Percentiles rank a stretch among this genome's conserved stretches.
These are phyloP conservation scores for Clathrus columnatus DNA, from an alignment of 768 basidiomycete genomes.

Conservation along the genomic window DNA sequence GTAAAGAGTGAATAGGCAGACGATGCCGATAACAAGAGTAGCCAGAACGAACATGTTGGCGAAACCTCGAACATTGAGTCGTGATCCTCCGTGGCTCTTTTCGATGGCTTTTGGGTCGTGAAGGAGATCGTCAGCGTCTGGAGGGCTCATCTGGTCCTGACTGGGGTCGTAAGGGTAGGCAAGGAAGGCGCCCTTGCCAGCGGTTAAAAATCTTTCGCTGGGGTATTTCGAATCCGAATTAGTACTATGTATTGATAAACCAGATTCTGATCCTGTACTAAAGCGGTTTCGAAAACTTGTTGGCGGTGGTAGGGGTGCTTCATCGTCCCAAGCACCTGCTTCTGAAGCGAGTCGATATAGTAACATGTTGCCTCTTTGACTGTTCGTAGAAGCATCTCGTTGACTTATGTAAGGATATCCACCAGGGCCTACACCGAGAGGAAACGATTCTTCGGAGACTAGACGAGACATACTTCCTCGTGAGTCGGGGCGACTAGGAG, in stretches of 20 bases:
- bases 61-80: conserved; percentile 39
- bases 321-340: conserved; percentile 25
- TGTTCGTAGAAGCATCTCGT: not conserved
- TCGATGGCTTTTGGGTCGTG: conserved; percentile 47
- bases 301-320: conserved; percentile 26
- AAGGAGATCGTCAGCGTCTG: conserved; percentile 68
- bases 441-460: conserved; percentile 4
- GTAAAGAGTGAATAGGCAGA: conserved; percentile 72
- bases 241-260: conserved; percentile 40
- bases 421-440: not conserved
- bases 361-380: conserved; percentile 50
- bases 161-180: conserved; percentile 68
- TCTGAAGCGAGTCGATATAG: conserved; percentile 50
- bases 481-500: conserved; percentile 11
- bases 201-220: not conserved
- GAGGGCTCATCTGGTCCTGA: conserved; percentile 40
- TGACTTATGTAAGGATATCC: conserved; percentile 7
- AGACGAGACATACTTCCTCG: conserved; percentile 10
- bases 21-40: conserved; percentile 48
- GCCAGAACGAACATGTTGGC: conserved; percentile 60
- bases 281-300: conserved; percentile 21
- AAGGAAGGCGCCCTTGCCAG: conserved; percentile 34
- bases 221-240: conserved; percentile 64
- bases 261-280: conserved; percentile 44
- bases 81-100: conserved; percentile 21